Evolutionary conservation across 805 yeast species (phyloP).

Genomic region (Candida quercuum): DNA sequence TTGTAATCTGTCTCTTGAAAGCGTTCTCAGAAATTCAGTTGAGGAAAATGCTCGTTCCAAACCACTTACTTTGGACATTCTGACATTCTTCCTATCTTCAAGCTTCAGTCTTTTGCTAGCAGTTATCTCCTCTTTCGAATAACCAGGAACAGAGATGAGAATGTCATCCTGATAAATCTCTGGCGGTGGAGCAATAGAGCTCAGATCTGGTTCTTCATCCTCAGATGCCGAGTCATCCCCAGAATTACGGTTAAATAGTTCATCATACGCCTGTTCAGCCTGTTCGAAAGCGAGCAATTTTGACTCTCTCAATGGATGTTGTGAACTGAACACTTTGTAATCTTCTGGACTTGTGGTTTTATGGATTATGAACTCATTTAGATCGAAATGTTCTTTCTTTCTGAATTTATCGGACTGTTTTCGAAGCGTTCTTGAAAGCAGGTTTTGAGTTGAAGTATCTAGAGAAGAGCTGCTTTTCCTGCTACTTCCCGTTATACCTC

Average conservation of each 20-base stretch:
- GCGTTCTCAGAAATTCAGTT: conserved; percentile 11
- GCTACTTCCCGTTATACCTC: conserved; percentile 9
- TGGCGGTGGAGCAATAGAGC: conserved; percentile 14
- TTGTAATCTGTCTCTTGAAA: conserved; percentile 9
- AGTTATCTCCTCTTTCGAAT: conserved; percentile 21
- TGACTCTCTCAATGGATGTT: conserved; percentile 22
- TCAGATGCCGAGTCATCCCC: conserved; percentile 23
- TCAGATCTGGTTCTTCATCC: conserved; percentile 23
- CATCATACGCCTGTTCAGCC: conserved; percentile 21
- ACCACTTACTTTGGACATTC: conserved; percentile 17
- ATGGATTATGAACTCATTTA: conserved; percentile 21
- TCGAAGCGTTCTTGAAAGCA: conserved; percentile 21
- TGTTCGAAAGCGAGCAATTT: conserved; percentile 19
- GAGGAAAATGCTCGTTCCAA: conserved; percentile 19
- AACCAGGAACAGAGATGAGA: conserved; percentile 22
- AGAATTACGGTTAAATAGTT: conserved; percentile 15
- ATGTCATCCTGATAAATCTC: conserved; percentile 19
- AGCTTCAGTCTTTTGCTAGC: conserved; percentile 19
- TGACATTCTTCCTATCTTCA: conserved; percentile 21
- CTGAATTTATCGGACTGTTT: conserved; percentile 22
- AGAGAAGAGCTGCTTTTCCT: conserved; percentile 6
- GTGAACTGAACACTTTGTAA: conserved; percentile 17
- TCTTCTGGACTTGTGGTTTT: conserved; percentile 23
- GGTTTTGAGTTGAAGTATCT: conserved; percentile 16
- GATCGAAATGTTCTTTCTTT: conserved; percentile 3